Percentiles rank a stretch among this genome's conserved stretches.
Evolutionary conservation across 179 eudicot species (phyloP).

Genomic region (Sideroxylon spinosum): DNA sequence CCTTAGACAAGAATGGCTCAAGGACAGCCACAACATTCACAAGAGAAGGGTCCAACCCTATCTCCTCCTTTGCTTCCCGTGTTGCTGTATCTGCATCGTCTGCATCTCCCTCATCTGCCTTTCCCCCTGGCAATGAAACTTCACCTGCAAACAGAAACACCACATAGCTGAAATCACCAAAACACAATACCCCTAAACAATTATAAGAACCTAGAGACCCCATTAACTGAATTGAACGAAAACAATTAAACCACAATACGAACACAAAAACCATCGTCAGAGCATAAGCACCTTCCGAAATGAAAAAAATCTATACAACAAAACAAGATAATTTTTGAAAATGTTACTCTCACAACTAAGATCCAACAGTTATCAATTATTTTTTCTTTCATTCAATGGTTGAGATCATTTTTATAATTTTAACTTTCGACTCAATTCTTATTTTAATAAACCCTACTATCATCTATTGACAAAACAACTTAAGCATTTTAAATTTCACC

Average conservation of each 20-base stretch:
- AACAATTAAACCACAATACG: background rate
- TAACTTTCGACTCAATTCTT: too few relatives aligned
- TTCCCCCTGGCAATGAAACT: slow-evolving; percentile 75
- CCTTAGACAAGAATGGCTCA: slow-evolving; percentile 81
- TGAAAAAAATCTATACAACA: background rate
- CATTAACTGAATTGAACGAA: background rate
- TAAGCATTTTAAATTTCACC: too few relatives aligned
- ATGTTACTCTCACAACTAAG: too few relatives aligned
- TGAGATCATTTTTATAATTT: too few relatives aligned
- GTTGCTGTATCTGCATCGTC: slow-evolving; percentile 63
- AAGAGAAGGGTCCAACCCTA: slow-evolving; percentile 68
- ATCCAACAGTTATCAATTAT: too few relatives aligned
- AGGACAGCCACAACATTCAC: slow-evolving; percentile 61
- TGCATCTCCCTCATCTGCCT: slow-evolving; percentile 68
- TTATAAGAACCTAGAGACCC: background rate
- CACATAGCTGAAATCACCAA: background rate
- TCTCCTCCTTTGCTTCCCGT: slow-evolving; percentile 78
- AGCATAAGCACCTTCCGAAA: background rate
- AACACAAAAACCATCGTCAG: background rate
- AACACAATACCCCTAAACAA: background rate
- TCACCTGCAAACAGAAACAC: slow-evolving; percentile 44
- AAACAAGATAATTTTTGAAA: too few relatives aligned
- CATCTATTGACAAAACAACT: too few relatives aligned
- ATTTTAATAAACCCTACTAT: too few relatives aligned
- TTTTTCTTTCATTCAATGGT: too few relatives aligned